A percentile compares a stretch with the other conserved stretches of the same genome.
phyloP scores from a whole-genome alignment of 164 flowering plant genomes.

The Piper betle region DNA sequence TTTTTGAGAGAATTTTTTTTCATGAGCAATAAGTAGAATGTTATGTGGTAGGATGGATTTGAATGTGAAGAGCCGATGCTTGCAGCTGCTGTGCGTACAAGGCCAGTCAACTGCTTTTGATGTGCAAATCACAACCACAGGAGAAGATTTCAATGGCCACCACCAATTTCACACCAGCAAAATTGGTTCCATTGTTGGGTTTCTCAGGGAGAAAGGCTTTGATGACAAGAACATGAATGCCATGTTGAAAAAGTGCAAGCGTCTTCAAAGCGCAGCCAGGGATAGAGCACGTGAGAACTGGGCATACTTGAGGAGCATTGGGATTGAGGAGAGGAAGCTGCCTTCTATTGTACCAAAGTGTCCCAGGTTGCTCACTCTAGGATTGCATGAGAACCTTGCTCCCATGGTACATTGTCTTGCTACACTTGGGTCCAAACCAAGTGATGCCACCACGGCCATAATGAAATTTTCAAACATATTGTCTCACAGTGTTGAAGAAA shows the following conservation, averaged over 20 bases:
- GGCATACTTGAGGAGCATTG: constrained; percentile 69
- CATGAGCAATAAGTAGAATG: too few species aligned
- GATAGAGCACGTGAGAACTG: constrained; percentile 73
- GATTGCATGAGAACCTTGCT: constrained; percentile 59
- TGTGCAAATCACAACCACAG: background rate
- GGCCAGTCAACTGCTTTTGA: background rate
- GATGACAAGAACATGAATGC: constrained; percentile 48
- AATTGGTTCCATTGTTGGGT: constrained; percentile 47
- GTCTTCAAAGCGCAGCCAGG: constrained; percentile 31
- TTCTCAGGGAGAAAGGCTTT: constrained; percentile 75
- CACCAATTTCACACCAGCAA: constrained; percentile 9
- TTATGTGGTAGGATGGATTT: background rate
- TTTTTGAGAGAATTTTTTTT: too few species aligned
- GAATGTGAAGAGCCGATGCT: background rate
- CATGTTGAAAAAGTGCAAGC: constrained; percentile 77
- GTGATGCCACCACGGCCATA: constrained; percentile 62
- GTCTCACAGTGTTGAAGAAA: constrained; percentile 81
- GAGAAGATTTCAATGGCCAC: too few species aligned
- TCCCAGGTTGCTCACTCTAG: constrained; percentile 71
- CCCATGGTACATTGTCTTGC: constrained; percentile 81
- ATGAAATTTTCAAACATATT: constrained; percentile 73
- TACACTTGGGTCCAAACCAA: constrained; percentile 57
- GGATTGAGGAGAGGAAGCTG: constrained; percentile 73
- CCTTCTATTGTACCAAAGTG: constrained; percentile 64
- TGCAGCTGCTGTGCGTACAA: background rate